Conservation (phyloP, 768 basidiomycete species). For the Termitomyces sp. region DNA sequence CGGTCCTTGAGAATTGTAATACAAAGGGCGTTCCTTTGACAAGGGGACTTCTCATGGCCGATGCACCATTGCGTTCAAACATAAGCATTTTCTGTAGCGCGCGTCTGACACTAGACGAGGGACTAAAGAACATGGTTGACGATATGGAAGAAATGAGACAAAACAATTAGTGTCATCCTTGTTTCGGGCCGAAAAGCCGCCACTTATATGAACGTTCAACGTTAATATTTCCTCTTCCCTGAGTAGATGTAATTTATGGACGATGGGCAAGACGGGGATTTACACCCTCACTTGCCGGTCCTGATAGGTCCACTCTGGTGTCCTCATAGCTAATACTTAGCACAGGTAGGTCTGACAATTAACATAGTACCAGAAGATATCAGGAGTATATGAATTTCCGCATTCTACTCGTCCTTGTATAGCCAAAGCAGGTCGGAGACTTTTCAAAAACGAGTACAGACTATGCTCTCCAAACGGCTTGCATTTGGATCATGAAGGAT, state of each 20-base stretch:
- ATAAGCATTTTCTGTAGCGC: not conserved
- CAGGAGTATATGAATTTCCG: not conserved
- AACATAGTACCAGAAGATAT: not conserved
- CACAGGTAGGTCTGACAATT: not conserved
- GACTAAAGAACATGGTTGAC: constrained; percentile 2
- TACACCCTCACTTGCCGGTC: no score
- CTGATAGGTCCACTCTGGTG: no score
- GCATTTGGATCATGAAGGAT: not conserved
- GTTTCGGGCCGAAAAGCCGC: not conserved
- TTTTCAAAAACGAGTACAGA: not conserved
- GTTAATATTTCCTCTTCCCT: no score
- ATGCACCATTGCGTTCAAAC: constrained; percentile 3
- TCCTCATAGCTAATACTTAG: not conserved
- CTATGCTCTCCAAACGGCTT: not conserved
- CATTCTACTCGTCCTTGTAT: not conserved
- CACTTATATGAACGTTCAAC: no score
- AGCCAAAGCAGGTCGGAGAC: not conserved
- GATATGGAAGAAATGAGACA: not conserved
- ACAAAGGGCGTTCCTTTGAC: constrained; percentile 1
- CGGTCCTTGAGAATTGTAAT: constrained; percentile 13
- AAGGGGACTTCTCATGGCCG: not conserved
- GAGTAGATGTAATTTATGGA: no score
- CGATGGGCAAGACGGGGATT: no score
- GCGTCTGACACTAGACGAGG: not conserved
- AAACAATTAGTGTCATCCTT: not conserved